phyloP scores from a whole-genome alignment of 2,329 filamentous ascomycete species.

The Colletotrichum eremochloae region DNA sequence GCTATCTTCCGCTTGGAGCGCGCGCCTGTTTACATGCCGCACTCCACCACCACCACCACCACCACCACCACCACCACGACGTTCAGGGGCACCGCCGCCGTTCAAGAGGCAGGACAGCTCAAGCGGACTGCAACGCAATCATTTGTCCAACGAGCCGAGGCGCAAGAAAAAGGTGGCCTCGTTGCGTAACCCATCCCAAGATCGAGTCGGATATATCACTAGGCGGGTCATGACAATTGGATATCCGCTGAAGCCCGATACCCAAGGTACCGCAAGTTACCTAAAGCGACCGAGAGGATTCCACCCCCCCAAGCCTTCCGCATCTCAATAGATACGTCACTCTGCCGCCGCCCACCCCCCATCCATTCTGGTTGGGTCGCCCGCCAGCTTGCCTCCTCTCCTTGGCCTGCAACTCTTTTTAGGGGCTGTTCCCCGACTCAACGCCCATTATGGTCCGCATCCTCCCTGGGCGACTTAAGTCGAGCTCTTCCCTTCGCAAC shows the following conservation, averaged over 20 bases:
- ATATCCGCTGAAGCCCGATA: slow-evolving; percentile 28
- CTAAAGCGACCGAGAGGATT: slow-evolving; percentile 15
- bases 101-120: background rate
- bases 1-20: slow-evolving; percentile 23
- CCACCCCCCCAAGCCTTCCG: slow-evolving; percentile 24
- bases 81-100: slow-evolving; percentile 6
- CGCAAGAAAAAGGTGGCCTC: slow-evolving; percentile 8
- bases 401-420: slow-evolving; percentile 43
- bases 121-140: background rate
- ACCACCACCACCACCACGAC: slow-evolving; percentile 6
- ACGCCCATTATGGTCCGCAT: slow-evolving; percentile 66
- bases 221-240: slow-evolving; percentile 27
- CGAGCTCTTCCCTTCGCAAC: slow-evolving; percentile 55
- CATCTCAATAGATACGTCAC: slow-evolving; percentile 41
- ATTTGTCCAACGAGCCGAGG: slow-evolving; percentile 7
- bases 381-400: slow-evolving; percentile 31
- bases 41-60: slow-evolving; percentile 23
- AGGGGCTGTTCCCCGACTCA: slow-evolving; percentile 38
- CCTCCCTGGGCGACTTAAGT: slow-evolving; percentile 67
- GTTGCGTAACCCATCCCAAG: background rate
- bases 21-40: slow-evolving; percentile 30
- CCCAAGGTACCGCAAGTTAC: slow-evolving; percentile 33
- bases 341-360: slow-evolving; percentile 11
- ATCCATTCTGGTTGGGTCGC: slow-evolving; percentile 29
- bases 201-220: slow-evolving; percentile 3